Conservation (phyloP, 768 basidiomycete genomes). For the Pisolithus tinctorius region DNA sequence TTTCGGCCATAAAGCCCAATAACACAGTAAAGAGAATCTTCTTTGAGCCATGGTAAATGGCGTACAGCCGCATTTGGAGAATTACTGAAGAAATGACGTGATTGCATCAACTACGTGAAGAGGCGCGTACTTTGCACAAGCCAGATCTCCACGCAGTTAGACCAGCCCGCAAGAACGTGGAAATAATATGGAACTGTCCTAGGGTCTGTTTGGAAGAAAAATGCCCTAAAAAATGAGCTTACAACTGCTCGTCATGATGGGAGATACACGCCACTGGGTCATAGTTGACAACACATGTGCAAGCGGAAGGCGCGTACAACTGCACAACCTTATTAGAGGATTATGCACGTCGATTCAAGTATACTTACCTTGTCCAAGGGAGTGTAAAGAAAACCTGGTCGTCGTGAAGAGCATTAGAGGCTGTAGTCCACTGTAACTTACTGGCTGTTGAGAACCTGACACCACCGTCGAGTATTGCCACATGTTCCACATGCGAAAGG, state of each 20-base stretch:
- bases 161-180: background rate
- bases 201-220: background rate
- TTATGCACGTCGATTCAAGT: no score
- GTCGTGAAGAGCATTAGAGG: no score
- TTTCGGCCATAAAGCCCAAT: slow-evolving; percentile 29
- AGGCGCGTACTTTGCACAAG: background rate
- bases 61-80: slow-evolving; percentile 58
- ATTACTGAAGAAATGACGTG: slow-evolving; percentile 33
- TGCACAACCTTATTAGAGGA: no score
- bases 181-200: background rate
- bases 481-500: background rate
- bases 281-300: no score
- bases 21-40: slow-evolving; percentile 42
- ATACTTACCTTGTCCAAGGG: no score
- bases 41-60: slow-evolving; percentile 49
- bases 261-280: background rate
- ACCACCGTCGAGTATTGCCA: background rate
- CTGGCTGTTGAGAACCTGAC: background rate
- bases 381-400: no score
- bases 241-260: background rate
- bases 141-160: background rate
- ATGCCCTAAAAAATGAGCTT: background rate
- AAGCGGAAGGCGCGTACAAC: no score
- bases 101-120: background rate
- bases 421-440: background rate